phyloP scores from a whole-genome alignment of 345 rosid genomes.

The Sisymbrium altissimum region DNA sequence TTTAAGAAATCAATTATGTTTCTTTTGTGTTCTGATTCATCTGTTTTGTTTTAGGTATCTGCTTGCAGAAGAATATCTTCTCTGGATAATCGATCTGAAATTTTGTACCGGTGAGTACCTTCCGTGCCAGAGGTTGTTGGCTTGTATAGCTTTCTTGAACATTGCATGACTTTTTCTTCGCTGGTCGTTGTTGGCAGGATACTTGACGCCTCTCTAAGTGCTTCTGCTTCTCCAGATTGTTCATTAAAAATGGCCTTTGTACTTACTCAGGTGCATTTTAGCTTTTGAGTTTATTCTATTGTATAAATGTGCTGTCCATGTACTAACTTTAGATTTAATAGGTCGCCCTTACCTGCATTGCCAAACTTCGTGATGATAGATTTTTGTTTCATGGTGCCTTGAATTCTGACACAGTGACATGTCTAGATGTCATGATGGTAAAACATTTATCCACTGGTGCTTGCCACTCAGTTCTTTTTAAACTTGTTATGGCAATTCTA shows the following conservation, averaged over 20 bases:
- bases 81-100: slow-evolving; percentile 70
- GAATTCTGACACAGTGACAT: slow-evolving; percentile 69
- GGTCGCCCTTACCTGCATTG: slow-evolving; percentile 99
- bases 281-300: neutral
- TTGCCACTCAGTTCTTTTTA: slow-evolving; percentile 75
- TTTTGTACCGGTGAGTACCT: slow-evolving; percentile 67
- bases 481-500: slow-evolving; percentile 80
- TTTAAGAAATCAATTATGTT: neutral
- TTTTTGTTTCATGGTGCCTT: slow-evolving; percentile 59
- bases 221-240: slow-evolving; percentile 96
- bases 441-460: slow-evolving; percentile 91
- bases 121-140: slow-evolving; percentile 3
- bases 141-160: slow-evolving; percentile 6
- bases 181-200: slow-evolving; percentile 53
- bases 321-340: slow-evolving; percentile 32
- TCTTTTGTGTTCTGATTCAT: slow-evolving; percentile 6
- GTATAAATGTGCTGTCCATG: neutral
- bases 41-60: slow-evolving; percentile 50
- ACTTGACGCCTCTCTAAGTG: slow-evolving; percentile 84
- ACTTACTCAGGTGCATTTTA: slow-evolving; percentile 61
- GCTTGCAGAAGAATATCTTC: slow-evolving; percentile 73
- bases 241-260: slow-evolving; percentile 86
- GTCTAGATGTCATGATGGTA: slow-evolving; percentile 75
- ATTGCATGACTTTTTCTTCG: slow-evolving; percentile 29
- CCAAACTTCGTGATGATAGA: slow-evolving; percentile 87